Evolutionary conservation across 202 grass and related monocot genomes (phyloP), one percentile per base, ranked within the genome.

Genomic region (Digitaria exilis): DNA sequence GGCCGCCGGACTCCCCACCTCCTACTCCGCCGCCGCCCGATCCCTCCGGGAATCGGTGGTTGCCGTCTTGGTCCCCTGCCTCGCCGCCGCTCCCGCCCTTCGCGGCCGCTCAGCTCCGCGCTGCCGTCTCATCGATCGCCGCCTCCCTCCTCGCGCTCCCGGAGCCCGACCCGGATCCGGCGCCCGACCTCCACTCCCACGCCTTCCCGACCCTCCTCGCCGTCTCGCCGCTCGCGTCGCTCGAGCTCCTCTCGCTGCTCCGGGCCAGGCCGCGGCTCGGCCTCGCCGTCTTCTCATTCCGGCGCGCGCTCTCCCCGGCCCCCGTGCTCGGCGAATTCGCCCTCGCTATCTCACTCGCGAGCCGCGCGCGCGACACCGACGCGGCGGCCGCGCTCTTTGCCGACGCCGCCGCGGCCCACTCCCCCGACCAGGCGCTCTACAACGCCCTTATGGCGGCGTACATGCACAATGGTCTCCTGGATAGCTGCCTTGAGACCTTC

Each of bases 401-500:
- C 35, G 89, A 90, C 6, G 91, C 91, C 14, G 28, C 84, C 28
- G 72, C 62, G 14, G 58, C 69, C 22, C 79, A 83, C 41, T 73
- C 80, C 45, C 84, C 87, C 7, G 81, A 96, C 73, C 58, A 81
- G 32, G 83, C 64, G 3, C 85, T 96, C 48, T 98, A 94, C 78
- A 98, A 96, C 72, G 89, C 91, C 25, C 96, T 98, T 54, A 96
- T 98, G 91, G 62, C 92, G 3, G 80, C 89, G 6, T 96, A 91
- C 89, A 95, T 94, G 96, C 90, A 90, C 70, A 66, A 57, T 73
- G 93, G 93, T 18, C 83, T 94, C 37, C 82, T 71, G 6, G 87
- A 88, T 26, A 66, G 68, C 31, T 93, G 90, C 74, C 5, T 90
- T 19, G 55, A 79, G 4, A 48, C 86, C 73, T 98, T 92, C 79